phyloP scores from a whole-genome alignment of 352 stramenopile genomes.

The Phytophthora vignae region DNA sequence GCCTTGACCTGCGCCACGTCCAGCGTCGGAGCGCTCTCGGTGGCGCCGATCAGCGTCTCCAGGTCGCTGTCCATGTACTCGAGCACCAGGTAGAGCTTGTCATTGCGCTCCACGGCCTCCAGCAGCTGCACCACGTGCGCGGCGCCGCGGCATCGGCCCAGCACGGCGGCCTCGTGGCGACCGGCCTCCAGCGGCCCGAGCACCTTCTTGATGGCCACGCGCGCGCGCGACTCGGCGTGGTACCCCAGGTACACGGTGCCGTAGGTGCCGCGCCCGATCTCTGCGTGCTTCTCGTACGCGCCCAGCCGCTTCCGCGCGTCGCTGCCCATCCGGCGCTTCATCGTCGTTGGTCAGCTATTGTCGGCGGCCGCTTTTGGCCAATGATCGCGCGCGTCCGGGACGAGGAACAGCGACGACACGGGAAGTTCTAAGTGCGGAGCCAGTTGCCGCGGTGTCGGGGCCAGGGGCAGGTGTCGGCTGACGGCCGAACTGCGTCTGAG shows the following conservation, averaged over 20 bases:
- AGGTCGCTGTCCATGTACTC: constrained; percentile 87
- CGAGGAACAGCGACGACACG: no score
- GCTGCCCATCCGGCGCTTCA: constrained; percentile 47
- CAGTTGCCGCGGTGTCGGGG: no score
- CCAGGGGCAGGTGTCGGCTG: no score
- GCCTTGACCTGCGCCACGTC: constrained; percentile 66
- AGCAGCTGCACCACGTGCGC: constrained; percentile 71
- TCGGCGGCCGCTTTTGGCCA: constrained; percentile 8
- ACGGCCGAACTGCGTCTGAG: no score
- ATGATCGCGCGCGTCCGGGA: not conserved
- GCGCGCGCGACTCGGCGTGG: constrained; percentile 41
- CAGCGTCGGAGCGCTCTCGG: constrained; percentile 49
- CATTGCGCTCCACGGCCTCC: constrained; percentile 63
- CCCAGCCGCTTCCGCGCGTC: constrained; percentile 59
- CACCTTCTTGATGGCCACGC: constrained; percentile 86
- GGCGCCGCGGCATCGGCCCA: constrained; percentile 55
- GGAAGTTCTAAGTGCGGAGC: no score
- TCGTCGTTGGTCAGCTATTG: constrained; percentile 9
- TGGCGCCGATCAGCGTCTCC: constrained; percentile 57
- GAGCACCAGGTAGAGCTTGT: constrained; percentile 76
- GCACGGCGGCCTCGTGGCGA: constrained; percentile 57
- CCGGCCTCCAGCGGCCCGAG: constrained; percentile 46
- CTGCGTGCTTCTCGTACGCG: constrained; percentile 71
- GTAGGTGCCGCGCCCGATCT: constrained; percentile 86
- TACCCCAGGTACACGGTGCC: constrained; percentile 77